Evolutionary conservation across 1,139 yeast genomes (phyloP).

Genomic region (Sugiyamaella novakii): DNA sequence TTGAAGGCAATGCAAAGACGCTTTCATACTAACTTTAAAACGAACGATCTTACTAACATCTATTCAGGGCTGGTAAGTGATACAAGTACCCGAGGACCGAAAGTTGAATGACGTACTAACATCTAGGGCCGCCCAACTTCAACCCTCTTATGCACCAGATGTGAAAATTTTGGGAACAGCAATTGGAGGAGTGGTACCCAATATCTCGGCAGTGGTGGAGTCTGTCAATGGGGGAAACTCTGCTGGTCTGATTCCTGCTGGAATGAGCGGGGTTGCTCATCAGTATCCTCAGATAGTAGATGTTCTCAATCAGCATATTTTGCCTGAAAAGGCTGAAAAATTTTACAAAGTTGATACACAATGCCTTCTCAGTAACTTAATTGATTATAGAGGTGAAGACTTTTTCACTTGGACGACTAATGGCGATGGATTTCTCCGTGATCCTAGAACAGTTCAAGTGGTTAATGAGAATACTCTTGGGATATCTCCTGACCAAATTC

Average conservation of each 20-base stretch:
- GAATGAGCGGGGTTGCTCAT: conserved; percentile 35
- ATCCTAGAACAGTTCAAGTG: conserved; percentile 21
- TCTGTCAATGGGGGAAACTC: conserved; percentile 28
- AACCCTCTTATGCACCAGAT: conserved; percentile 38
- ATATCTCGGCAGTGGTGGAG: conserved; percentile 26
- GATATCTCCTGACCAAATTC: conserved; percentile 19
- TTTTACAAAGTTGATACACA: conserved; percentile 23
- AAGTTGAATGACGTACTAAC: background rate
- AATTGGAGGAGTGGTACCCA: conserved; percentile 32
- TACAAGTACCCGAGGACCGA: too few relatives aligned
- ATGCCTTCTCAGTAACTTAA: conserved; percentile 28
- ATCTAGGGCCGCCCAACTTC: conserved; percentile 37
- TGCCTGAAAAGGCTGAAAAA: conserved; percentile 19
- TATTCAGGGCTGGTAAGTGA: conserved; percentile 3
- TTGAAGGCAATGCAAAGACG: too few relatives aligned
- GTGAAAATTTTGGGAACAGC: conserved; percentile 27
- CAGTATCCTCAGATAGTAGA: conserved; percentile 35
- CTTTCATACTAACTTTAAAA: too few relatives aligned
- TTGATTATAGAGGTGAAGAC: conserved; percentile 26
- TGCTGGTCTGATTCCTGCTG: conserved; percentile 37
- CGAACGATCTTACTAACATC: conserved; percentile 7
- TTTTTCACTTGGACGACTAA: conserved; percentile 27
- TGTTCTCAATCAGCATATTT: conserved; percentile 17
- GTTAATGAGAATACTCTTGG: conserved; percentile 30
- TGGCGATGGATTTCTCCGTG: conserved; percentile 27